Base-by-base conservation (phyloP, 208 protist species). In the Acanthamoeba castellanii region DNA sequence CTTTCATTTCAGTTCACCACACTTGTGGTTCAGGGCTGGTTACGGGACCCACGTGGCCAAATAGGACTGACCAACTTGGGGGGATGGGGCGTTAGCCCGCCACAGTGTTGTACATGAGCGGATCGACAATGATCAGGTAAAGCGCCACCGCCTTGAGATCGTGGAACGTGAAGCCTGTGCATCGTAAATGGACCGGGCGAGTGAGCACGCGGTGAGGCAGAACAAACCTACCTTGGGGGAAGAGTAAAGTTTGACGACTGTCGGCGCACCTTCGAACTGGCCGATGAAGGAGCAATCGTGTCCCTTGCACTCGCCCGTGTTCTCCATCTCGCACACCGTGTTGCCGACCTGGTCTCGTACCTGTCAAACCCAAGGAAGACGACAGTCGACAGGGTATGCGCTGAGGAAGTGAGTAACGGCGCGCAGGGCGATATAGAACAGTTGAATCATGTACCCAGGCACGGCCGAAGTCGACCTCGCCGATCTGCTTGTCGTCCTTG, bases 41-140 rank as follows among this genome's bases (percentile, higher is more conserved):
- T n/a, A n/a, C 11, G 4, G 47, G 11, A 11, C 47, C 47, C 4
- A 52, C 47, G 47, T 52, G 47, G 47, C 7, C 47, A 52, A 52
- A 52, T 11, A 52, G 47, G 7, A 52, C 7, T n/a, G 47, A 4
- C 47, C 47, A 52, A 52, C 7, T 52, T 52, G 47, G 47, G 47
- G 11, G 47, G 47, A 4, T 14, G 47, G 47, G 11, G 7, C 20
- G 18, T 50, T 50, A 95, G n/a, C 93, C 93, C 32, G 22, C 6
- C 3, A 95, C 57, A 30, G 78, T 91, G 50, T 95, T 95, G 93
- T 95, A 95, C 93, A 95, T 95, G 84, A 74, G 61, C 4, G 78
- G 76, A 57, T 95, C 93, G 32, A 95, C 47, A 27, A 95, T 89
- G 84, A 95, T 85, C 5, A 95, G 34, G 81, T 95, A 95, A 2